These are phyloP conservation scores for Annulohypoxylon maeteangense DNA, from an alignment of 495 filamentous ascomycete genomes.

Conservation along the genomic window DNA sequence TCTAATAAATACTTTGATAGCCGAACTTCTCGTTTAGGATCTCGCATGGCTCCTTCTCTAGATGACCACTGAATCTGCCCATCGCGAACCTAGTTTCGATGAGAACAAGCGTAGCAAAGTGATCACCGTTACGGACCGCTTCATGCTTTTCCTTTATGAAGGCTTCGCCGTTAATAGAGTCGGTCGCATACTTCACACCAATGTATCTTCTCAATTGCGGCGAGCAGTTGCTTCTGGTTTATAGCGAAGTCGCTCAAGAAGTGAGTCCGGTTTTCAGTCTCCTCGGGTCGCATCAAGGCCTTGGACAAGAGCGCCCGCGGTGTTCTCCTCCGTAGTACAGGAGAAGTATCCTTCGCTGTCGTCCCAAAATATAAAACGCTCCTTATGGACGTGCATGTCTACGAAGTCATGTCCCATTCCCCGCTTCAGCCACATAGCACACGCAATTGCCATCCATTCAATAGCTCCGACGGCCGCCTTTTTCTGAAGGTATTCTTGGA, in stretches of 20 bases:
- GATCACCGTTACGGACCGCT: conserved; percentile 31
- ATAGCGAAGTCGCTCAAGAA: conserved; percentile 53
- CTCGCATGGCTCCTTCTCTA: conserved; percentile 44
- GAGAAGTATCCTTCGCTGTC: conserved; percentile 56
- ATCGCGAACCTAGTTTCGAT: conserved; percentile 46
- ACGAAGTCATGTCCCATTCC: conserved; percentile 50
- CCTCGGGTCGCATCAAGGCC: conserved; percentile 47
- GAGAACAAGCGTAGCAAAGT: conserved; percentile 29
- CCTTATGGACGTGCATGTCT: conserved; percentile 48
- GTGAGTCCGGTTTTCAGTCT: conserved; percentile 55
- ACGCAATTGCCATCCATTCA: conserved; percentile 54
- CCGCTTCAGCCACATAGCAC: conserved; percentile 58
- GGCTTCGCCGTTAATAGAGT: conserved; percentile 33
- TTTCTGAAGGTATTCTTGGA: conserved; percentile 54
- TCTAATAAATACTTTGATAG: conserved; percentile 35
- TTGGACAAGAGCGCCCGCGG: conserved; percentile 51
- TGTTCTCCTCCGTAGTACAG: conserved; percentile 52
- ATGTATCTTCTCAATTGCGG: conserved; percentile 47
- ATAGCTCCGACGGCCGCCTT: conserved; percentile 47
- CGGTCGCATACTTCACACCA: conserved; percentile 46
- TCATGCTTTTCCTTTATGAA: conserved; percentile 39
- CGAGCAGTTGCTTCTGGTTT: conserved; percentile 55
- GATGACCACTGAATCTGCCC: conserved; percentile 40
- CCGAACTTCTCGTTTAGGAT: conserved; percentile 43
- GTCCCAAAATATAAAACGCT: conserved; percentile 51